Conservation (phyloP, 331 rosid genomes). For the Arachis monticola region DNA sequence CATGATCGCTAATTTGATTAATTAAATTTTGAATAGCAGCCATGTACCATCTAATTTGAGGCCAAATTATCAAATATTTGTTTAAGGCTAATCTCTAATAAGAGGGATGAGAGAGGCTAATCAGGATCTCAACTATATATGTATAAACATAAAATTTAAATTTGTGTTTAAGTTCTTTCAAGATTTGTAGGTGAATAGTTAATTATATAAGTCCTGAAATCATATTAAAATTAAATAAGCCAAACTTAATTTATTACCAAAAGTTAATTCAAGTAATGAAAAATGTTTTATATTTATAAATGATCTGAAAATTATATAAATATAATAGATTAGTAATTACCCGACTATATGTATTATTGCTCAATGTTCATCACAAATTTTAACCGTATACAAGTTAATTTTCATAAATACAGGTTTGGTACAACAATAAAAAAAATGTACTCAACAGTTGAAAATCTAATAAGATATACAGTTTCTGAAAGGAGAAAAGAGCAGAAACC, state of each 20-base stretch:
- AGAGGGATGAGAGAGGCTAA: not conserved
- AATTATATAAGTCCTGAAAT: too few species aligned
- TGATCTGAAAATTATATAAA: too few species aligned
- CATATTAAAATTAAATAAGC: too few species aligned
- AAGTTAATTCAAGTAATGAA: too few species aligned
- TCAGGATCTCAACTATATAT: not conserved
- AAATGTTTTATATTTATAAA: too few species aligned
- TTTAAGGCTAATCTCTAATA: not conserved
- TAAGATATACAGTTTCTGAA: not conserved
- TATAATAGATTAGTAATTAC: not conserved
- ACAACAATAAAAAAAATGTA: not conserved
- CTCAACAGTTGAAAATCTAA: constrained; percentile 1
- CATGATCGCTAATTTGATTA: constrained; percentile 17
- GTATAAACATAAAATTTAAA: not conserved
- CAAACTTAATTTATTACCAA: not conserved
- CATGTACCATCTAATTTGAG: constrained; percentile 9
- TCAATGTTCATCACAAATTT: not conserved
- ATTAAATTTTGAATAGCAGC: constrained; percentile 5
- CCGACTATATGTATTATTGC: not conserved
- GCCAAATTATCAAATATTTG: not conserved
- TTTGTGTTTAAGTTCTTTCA: too few species aligned
- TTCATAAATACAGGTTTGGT: not conserved
- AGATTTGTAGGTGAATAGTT: too few species aligned
- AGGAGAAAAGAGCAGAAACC: not conserved
- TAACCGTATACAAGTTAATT: not conserved